phyloP scores from a whole-genome alignment of 805 yeast genomes.

The Ogataea corticis region DNA sequence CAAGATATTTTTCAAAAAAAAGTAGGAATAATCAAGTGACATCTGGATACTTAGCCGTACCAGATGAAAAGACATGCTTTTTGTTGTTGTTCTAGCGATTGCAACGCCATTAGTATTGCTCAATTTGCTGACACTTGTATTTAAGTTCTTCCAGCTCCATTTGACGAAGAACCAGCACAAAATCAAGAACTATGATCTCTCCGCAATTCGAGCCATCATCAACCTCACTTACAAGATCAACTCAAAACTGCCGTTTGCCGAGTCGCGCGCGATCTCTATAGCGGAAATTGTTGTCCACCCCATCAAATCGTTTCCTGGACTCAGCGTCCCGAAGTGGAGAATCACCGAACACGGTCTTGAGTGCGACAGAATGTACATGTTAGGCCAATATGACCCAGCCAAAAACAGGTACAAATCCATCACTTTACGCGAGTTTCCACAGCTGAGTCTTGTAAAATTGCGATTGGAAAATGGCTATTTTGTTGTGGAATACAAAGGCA shows the following conservation, averaged over 20 bases:
- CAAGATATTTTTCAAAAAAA: no score
- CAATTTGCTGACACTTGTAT: constrained; percentile 3
- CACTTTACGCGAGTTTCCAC: constrained; percentile 25
- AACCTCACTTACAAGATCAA: constrained; percentile 16
- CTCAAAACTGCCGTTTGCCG: constrained; percentile 6
- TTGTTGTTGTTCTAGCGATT: neutral
- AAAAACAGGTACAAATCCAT: constrained; percentile 16
- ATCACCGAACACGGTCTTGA: constrained; percentile 26
- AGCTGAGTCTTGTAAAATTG: constrained; percentile 15
- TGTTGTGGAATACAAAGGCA: constrained; percentile 12
- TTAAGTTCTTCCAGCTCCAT: constrained; percentile 12
- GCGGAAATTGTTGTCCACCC: constrained; percentile 24
- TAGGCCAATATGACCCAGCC: constrained; percentile 19
- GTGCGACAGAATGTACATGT: constrained; percentile 32
- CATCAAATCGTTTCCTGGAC: constrained; percentile 28
- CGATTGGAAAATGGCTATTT: constrained; percentile 13
- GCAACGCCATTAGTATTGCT: neutral
- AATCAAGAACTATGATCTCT: constrained; percentile 5
- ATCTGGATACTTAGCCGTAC: no score
- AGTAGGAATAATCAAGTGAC: neutral
- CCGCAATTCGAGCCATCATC: constrained; percentile 5
- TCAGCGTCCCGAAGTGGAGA: constrained; percentile 22
- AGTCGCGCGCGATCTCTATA: constrained; percentile 3
- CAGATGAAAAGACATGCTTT: neutral
- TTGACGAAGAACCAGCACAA: constrained; percentile 18